Evolutionary conservation across 139 green algal species (phyloP).

Genomic region (Trebouxia sp.): DNA sequence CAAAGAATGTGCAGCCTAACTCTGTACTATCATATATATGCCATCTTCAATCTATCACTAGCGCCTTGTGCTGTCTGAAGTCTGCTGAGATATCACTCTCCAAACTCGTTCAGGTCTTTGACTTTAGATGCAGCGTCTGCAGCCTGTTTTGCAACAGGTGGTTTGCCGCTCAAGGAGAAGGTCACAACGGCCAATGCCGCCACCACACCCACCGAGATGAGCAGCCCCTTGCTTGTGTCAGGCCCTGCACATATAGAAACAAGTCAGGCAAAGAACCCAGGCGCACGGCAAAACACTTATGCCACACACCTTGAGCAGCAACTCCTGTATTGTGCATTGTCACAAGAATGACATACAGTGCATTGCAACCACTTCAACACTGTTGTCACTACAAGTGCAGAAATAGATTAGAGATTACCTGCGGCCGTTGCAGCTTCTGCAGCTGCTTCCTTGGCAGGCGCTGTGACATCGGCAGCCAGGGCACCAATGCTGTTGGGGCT

Average conservation of each 20-base stretch:
- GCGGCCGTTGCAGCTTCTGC: not conserved
- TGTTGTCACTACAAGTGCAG: not conserved
- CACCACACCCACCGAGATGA: not conserved
- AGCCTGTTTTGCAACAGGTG: not conserved
- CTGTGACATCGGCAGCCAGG: not conserved
- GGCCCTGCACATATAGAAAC: not conserved
- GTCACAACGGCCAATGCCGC: not conserved
- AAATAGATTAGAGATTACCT: not conserved
- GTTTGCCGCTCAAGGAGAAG: not conserved
- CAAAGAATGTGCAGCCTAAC: no score
- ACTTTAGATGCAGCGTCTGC: not conserved
- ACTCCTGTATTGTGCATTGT: no score
- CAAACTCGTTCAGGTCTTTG: conserved; percentile 17
- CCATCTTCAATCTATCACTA: no score
- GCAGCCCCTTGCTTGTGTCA: not conserved
- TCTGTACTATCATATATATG: no score
- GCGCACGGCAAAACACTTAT: no score
- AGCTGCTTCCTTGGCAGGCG: not conserved
- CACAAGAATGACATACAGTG: no score
- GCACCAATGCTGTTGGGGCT: not conserved
- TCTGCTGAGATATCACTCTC: no score
- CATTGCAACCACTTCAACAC: not conserved
- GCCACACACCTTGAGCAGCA: no score
- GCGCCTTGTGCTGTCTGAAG: no score
- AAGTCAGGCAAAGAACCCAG: no score